Conservation (phyloP, 1,139 yeast genomes). For the Entelexis paramagnoliae region DNA sequence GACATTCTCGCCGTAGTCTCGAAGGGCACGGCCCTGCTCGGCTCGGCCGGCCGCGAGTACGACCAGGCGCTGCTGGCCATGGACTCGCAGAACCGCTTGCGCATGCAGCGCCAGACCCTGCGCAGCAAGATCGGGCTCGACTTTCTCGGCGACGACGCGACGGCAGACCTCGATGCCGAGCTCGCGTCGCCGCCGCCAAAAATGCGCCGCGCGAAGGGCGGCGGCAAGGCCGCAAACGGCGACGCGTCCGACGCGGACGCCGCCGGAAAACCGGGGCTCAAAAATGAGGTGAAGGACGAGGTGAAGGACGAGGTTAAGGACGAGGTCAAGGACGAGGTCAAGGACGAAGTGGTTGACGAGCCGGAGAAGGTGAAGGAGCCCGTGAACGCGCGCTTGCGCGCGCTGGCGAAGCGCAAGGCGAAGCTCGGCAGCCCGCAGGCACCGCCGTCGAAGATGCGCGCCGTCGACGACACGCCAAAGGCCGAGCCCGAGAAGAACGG, state of each 20-base stretch:
- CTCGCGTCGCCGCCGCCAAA: constrained; percentile 14
- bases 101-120: constrained; percentile 34
- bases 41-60: constrained; percentile 50
- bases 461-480: constrained; percentile 33
- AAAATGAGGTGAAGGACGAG: constrained; percentile 18
- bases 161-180: constrained; percentile 28
- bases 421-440: constrained; percentile 42
- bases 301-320: constrained; percentile 19
- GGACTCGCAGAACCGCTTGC: constrained; percentile 35
- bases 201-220: not conserved
- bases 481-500: constrained; percentile 48
- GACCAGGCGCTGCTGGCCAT: constrained; percentile 32
- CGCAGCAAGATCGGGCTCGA: constrained; percentile 38
- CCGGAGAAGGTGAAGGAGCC: constrained; percentile 23
- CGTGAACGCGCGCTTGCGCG: constrained; percentile 44
- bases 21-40: constrained; percentile 61
- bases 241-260: too few species aligned
- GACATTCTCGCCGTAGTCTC: constrained; percentile 53
- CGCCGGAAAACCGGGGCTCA: not conserved
- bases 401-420: constrained; percentile 87
- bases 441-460: constrained; percentile 46
- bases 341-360: constrained; percentile 20
- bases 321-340: constrained; percentile 20
- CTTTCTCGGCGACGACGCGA: constrained; percentile 34
- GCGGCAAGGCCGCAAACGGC: too few species aligned